Percentiles rank a stretch among this genome's conserved stretches.
phyloP scores from a whole-genome alignment of 1,284 basidiomycete genomes.

The Pyrrhoderma noxium region DNA sequence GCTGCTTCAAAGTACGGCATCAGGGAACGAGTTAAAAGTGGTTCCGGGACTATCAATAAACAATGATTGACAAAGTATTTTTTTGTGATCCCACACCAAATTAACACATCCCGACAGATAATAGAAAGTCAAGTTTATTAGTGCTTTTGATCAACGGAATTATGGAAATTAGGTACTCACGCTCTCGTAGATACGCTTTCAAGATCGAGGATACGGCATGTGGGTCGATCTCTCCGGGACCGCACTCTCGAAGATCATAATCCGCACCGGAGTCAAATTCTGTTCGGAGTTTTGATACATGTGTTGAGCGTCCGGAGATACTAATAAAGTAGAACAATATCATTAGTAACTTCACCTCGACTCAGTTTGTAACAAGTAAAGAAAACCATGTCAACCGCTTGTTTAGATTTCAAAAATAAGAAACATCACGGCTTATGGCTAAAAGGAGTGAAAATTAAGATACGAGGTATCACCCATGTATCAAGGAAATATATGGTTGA shows the following conservation, averaged over 20 bases:
- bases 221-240: slow-evolving; percentile 81
- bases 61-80: not conserved
- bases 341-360: not conserved
- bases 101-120: slow-evolving; percentile 1
- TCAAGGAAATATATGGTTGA: no score
- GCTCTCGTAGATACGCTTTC: slow-evolving; percentile 73
- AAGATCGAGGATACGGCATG: slow-evolving; percentile 86
- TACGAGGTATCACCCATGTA: no score
- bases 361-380: no score
- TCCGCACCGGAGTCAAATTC: slow-evolving; percentile 88
- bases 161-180: slow-evolving; percentile 37
- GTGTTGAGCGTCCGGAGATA: slow-evolving; percentile 66
- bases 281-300: slow-evolving; percentile 63
- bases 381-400: slow-evolving; percentile 1
- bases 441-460: no score
- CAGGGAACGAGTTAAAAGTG: slow-evolving; percentile 66
- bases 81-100: slow-evolving; percentile 10
- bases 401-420: not conserved
- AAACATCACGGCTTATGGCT: no score
- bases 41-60: slow-evolving; percentile 60
- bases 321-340: slow-evolving; percentile 32
- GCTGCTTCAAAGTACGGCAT: slow-evolving; percentile 71
- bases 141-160: not conserved
- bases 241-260: slow-evolving; percentile 68
- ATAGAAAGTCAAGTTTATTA: slow-evolving; percentile 7